Evolutionary conservation across 2,329 filamentous ascomycete species (phyloP).

Genomic region (Clarireedia monteithiana): DNA sequence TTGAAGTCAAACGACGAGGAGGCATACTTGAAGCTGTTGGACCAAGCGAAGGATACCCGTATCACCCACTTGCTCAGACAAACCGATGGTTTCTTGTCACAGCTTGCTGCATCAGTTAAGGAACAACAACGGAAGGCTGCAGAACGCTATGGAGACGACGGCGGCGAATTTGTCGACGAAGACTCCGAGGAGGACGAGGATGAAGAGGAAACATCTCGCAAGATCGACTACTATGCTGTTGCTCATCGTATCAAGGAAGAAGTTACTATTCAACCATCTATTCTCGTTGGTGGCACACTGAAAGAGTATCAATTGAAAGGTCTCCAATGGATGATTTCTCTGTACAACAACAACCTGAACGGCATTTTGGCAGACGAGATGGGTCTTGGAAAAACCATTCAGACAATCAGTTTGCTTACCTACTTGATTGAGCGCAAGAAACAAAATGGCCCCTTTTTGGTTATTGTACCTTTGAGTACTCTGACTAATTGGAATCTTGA

Average conservation of each 20-base stretch:
- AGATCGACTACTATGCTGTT: constrained; percentile 98
- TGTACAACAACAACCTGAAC: constrained; percentile 99
- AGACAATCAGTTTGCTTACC: constrained; percentile 95
- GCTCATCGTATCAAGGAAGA: constrained; percentile 95
- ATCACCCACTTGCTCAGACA: constrained; percentile 95
- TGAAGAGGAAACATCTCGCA: constrained; percentile 59
- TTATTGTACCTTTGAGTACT: constrained; percentile 94
- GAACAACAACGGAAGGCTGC: constrained; percentile 80
- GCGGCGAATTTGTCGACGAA: constrained; percentile 35
- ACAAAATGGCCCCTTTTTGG: constrained; percentile 85
- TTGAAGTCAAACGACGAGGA: constrained; percentile 99
- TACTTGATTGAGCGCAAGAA: constrained; percentile 95
- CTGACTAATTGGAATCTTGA: constrained; percentile 98
- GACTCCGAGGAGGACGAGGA: constrained; percentile 65
- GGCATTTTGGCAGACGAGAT: constrained; percentile 98
- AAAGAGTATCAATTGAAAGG: constrained; percentile 99
- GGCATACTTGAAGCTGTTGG: constrained; percentile 93
- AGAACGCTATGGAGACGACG: constrained; percentile 67
- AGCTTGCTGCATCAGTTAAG: constrained; percentile 90
- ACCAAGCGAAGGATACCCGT: constrained; percentile 98
- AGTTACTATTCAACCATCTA: constrained; percentile 71
- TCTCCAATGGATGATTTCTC: constrained; percentile 98
- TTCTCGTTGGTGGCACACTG: constrained; percentile 82
- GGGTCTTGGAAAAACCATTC: constrained; percentile 99
- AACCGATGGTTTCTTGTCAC: constrained; percentile 94